These are phyloP conservation scores for Pichia sp. DNA, from an alignment of 1,139 yeast species.

Conservation along the genomic window DNA sequence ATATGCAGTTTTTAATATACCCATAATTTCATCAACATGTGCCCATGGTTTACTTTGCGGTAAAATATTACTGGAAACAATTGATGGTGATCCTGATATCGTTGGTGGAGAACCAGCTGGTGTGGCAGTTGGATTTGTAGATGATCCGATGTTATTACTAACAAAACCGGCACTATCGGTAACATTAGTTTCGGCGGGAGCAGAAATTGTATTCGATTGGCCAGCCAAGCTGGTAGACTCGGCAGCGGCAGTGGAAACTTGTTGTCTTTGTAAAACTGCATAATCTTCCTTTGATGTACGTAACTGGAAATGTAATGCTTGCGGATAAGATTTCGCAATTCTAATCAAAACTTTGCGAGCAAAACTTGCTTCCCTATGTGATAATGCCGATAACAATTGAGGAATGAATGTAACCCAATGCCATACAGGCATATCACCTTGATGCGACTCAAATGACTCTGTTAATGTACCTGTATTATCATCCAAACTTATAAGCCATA, in stretches of 20 bases:
- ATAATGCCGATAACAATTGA: constrained; percentile 80
- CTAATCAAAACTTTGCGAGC: constrained; percentile 84
- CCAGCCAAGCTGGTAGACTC: constrained; percentile 7
- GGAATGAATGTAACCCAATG: constrained; percentile 98
- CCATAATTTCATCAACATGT: constrained; percentile 91
- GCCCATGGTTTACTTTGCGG: constrained; percentile 70
- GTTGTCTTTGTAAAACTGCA: constrained; percentile 77
- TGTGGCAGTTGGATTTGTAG: constrained; percentile 2
- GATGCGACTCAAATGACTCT: constrained; percentile 82
- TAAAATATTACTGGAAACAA: background rate
- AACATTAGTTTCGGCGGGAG: too few species aligned
- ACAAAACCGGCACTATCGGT: too few species aligned
- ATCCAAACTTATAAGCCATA: constrained; percentile 92
- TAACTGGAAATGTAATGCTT: constrained; percentile 91
- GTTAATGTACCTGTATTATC: constrained; percentile 77
- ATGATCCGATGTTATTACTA: too few species aligned
- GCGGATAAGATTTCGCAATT: constrained; percentile 95
- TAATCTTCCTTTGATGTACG: constrained; percentile 94
- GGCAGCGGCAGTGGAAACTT: constrained; percentile 5
- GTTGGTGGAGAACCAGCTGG: too few species aligned
- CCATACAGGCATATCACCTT: constrained; percentile 98
- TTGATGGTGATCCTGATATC: too few species aligned
- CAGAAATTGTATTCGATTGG: too few species aligned
- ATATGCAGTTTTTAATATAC: constrained; percentile 90
- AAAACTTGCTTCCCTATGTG: constrained; percentile 84